phyloP scores from a whole-genome alignment of 495 filamentous ascomycete genomes.

The Penicillium robsamsonii region DNA sequence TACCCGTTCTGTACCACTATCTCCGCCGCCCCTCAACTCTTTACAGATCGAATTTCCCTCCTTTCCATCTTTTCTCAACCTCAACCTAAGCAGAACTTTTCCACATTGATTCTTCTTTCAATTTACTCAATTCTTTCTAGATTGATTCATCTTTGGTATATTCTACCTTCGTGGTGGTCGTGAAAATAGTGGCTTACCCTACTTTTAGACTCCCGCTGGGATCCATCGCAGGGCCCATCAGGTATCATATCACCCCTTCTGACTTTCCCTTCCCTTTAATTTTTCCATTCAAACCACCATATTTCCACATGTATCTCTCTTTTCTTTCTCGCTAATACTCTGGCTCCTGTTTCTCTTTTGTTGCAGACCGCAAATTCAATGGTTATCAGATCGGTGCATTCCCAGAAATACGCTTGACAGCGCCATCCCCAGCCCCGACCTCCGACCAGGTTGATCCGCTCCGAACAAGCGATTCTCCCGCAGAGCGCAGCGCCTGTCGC shows the following conservation, averaged over 20 bases:
- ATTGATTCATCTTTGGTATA: conserved; percentile 22
- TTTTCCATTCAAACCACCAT: conserved; percentile 12
- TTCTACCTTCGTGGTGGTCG: conserved; percentile 9
- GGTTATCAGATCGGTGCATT: conserved; percentile 30
- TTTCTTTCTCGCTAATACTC: conserved; percentile 4
- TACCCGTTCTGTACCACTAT: conserved; percentile 10
- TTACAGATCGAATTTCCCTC: conserved; percentile 27
- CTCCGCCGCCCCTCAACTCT: conserved; percentile 16
- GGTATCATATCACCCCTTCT: conserved; percentile 15
- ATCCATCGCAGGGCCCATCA: conserved; percentile 31
- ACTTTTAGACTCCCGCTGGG: conserved; percentile 31
- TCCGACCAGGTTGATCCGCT: conserved; percentile 41
- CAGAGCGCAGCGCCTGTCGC: conserved; percentile 30
- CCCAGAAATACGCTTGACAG: conserved; percentile 44
- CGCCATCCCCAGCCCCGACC: conserved; percentile 39
- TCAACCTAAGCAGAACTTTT: conserved; percentile 1
- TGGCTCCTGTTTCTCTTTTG: conserved; percentile 12
- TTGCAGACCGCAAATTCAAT: conserved; percentile 10
- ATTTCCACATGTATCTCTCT: conserved; percentile 7
- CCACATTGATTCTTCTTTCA: conserved; percentile 5
- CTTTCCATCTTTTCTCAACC: conserved; percentile 2
- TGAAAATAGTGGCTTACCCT: conserved; percentile 16
- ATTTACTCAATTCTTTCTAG: conserved; percentile 1
- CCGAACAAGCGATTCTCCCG: conserved; percentile 49
- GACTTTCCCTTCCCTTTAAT: conserved; percentile 1